These are phyloP conservation scores for Penicillium verrucosum DNA, from an alignment of 2,329 filamentous ascomycete species.

Conservation along the genomic window DNA sequence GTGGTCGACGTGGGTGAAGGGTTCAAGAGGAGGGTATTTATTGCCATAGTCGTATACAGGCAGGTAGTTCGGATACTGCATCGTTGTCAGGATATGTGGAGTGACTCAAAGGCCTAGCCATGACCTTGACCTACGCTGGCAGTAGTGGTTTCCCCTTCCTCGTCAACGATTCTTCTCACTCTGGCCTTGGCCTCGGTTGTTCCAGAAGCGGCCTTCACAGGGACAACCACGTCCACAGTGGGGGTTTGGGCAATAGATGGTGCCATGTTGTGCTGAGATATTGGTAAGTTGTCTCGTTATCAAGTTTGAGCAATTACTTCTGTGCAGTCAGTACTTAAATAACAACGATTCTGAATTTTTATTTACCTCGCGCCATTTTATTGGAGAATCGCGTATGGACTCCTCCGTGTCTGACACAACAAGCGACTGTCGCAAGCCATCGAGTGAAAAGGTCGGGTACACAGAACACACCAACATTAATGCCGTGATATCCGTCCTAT, in stretches of 20 bases:
- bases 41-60: conserved; percentile 24
- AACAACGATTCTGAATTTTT: background rate
- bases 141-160: conserved; percentile 24
- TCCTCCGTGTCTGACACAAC: background rate
- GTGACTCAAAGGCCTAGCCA: background rate
- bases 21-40: conserved; percentile 40
- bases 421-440: background rate
- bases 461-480: background rate
- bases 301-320: background rate
- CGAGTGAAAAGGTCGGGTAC: background rate
- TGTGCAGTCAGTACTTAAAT: background rate
- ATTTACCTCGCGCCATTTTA: background rate
- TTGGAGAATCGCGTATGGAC: background rate
- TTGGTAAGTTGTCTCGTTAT: background rate
- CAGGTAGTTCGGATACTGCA: conserved; percentile 28
- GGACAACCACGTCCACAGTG: conserved; percentile 9
- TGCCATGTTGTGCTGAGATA: conserved; percentile 10
- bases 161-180: conserved; percentile 22
- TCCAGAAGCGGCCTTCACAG: conserved; percentile 10
- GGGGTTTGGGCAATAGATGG: conserved; percentile 18
- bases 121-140: conserved; percentile 17
- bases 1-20: conserved; percentile 43
- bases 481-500: background rate
- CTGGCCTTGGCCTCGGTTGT: conserved; percentile 8
- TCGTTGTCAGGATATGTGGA: background rate